Evolutionary conservation across 2,329 filamentous ascomycete genomes (phyloP).

Genomic region (Davidsoniella eucalypti): DNA sequence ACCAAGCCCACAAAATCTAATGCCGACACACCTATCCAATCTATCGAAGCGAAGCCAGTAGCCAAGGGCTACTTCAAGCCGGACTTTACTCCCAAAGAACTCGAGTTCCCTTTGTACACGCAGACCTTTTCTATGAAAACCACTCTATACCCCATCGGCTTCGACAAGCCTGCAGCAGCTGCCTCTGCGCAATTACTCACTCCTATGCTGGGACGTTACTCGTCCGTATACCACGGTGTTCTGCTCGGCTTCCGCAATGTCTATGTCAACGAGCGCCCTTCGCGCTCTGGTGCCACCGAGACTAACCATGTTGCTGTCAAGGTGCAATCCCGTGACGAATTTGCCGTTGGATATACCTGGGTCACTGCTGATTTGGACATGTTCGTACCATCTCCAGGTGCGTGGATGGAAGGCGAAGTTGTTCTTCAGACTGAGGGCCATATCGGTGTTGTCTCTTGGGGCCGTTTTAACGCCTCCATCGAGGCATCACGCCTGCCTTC

Average conservation of each 20-base stretch:
- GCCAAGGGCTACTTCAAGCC: constrained; percentile 22
- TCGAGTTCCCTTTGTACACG: constrained; percentile 54
- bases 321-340: constrained; percentile 52
- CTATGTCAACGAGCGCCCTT: constrained; percentile 43
- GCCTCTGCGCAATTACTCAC: constrained; percentile 59
- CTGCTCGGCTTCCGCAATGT: constrained; percentile 58
- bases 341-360: constrained; percentile 74
- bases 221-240: constrained; percentile 55
- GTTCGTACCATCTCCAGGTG: constrained; percentile 59
- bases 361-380: constrained; percentile 75
- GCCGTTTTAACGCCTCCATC: constrained; percentile 82
- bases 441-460: constrained; percentile 75
- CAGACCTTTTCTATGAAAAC: constrained; percentile 71
- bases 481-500: constrained; percentile 58
- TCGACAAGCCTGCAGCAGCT: constrained; percentile 52
- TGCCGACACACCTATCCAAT: constrained; percentile 18
- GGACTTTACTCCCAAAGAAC: constrained; percentile 23
- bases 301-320: constrained; percentile 30
- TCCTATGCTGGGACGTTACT: constrained; percentile 61
- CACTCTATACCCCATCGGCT: constrained; percentile 54
- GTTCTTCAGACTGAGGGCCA: constrained; percentile 82
- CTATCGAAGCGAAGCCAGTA: constrained; percentile 17
- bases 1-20: constrained; percentile 26
- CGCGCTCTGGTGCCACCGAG: constrained; percentile 29
- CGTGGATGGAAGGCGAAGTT: constrained; percentile 62